Percentiles rank a stretch among this genome's conserved stretches.
These are phyloP conservation scores for Calonectria naviculata DNA, from an alignment of 2,329 filamentous ascomycete genomes.

Conservation along the genomic window DNA sequence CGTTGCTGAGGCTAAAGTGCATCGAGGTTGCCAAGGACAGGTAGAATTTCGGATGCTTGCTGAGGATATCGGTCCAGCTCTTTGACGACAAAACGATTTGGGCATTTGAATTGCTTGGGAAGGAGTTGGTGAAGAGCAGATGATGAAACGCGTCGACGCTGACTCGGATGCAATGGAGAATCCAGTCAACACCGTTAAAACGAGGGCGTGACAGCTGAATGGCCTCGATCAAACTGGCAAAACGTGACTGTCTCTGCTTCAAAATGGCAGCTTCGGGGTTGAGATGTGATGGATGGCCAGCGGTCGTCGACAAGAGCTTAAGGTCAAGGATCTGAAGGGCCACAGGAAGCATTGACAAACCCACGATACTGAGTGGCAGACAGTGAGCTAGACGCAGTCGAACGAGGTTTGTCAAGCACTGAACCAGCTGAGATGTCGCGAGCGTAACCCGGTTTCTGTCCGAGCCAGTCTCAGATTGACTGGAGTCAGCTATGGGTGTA, in stretches of 20 bases:
- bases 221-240: constrained; percentile 4
- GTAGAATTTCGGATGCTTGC: constrained; percentile 9
- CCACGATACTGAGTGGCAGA: constrained; percentile 2
- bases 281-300: not conserved
- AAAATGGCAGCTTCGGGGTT: not conserved
- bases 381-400: not conserved
- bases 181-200: constrained; percentile 8
- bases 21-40: constrained; percentile 6
- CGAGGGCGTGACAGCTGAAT: constrained; percentile 12
- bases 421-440: constrained; percentile 1
- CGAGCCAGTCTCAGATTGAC: not conserved
- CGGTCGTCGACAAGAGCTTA: not conserved
- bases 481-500: not conserved
- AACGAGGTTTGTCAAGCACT: constrained; percentile 3
- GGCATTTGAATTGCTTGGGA: not conserved
- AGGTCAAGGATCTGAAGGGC: constrained; percentile 14
- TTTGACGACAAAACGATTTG: not conserved
- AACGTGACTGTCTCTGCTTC: constrained; percentile 7
- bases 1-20: constrained; percentile 10
- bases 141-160: constrained; percentile 7
- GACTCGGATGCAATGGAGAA: constrained; percentile 12
- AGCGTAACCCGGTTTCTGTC: not conserved
- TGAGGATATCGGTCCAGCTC: constrained; percentile 15
- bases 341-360: constrained; percentile 2
- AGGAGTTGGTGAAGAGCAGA: constrained; percentile 2